A percentile compares a stretch with the other conserved stretches of the same genome.
Conservation (phyloP, 495 filamentous ascomycete species). For the Trypethelium eluteriae region DNA sequence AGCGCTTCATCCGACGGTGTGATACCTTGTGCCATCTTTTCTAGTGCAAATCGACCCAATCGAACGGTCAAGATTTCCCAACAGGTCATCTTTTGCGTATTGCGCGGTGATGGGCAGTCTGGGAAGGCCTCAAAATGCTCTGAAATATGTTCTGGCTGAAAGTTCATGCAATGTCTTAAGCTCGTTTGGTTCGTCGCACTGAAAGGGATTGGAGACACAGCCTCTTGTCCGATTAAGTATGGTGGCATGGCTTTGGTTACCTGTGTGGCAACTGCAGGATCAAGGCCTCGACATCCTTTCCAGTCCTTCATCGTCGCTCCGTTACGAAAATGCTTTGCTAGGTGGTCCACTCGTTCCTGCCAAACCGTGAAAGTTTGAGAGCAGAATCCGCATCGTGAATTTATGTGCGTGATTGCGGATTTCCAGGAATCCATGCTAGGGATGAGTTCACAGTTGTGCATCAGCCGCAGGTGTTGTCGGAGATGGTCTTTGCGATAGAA, state of each 20-base stretch:
- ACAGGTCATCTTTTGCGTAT: constrained; percentile 27
- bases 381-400: constrained; percentile 39
- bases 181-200: constrained; percentile 29
- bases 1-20: constrained; percentile 34
- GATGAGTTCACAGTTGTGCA: constrained; percentile 59
- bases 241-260: constrained; percentile 40
- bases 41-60: constrained; percentile 33
- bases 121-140: constrained; percentile 7
- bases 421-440: constrained; percentile 66
- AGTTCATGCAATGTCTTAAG: constrained; percentile 10
- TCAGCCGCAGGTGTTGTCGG: constrained; percentile 70
- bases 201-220: constrained; percentile 33
- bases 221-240: constrained; percentile 37
- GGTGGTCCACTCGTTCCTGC: constrained; percentile 36
- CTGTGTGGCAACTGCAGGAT: constrained; percentile 31
- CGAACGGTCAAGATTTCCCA: constrained; percentile 39
- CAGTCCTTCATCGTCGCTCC: constrained; percentile 37
- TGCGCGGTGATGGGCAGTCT: neutral
- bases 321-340: constrained; percentile 38
- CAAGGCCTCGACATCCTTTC: constrained; percentile 38
- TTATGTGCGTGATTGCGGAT: constrained; percentile 30
- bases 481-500: constrained; percentile 83
- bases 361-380: constrained; percentile 33
- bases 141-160: neutral
- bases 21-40: constrained; percentile 26